These are phyloP conservation scores for Margaritispora aquatica DNA, from an alignment of 495 filamentous ascomycete species.

Conservation along the genomic window DNA sequence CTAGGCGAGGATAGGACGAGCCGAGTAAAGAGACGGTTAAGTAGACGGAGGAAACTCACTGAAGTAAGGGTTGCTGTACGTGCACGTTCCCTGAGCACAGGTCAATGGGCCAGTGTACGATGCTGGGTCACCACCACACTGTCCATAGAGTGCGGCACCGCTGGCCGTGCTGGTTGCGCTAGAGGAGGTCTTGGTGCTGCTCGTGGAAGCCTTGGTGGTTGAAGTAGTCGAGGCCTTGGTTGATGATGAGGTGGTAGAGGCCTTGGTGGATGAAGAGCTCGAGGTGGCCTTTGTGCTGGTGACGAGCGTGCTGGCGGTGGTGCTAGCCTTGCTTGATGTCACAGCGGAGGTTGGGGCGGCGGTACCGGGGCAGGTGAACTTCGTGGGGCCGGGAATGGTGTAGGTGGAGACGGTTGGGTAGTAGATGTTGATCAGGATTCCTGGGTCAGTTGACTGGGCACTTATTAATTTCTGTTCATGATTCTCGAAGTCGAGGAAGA, in stretches of 20 bases:
- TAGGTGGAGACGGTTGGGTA: background rate
- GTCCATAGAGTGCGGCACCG: constrained; percentile 37
- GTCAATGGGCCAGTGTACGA: constrained; percentile 34
- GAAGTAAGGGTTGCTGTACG: constrained; percentile 41
- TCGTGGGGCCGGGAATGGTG: constrained; percentile 12
- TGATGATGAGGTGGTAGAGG: background rate
- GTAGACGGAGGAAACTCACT: constrained; percentile 34
- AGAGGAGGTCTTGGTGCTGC: constrained; percentile 23
- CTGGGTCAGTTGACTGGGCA: constrained; percentile 32
- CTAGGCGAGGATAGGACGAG: too few species aligned
- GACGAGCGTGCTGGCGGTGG: constrained; percentile 19
- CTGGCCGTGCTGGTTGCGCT: constrained; percentile 19
- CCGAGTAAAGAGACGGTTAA: too few species aligned
- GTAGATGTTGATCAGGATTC: constrained; percentile 51
- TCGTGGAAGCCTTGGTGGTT: background rate
- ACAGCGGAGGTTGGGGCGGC: too few species aligned
- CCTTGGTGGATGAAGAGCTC: constrained; percentile 18
- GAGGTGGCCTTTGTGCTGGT: constrained; percentile 29
- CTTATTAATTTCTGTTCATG: background rate
- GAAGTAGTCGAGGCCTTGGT: background rate
- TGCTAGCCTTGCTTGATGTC: constrained; percentile 6
- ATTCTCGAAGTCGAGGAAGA: background rate
- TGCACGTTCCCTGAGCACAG: constrained; percentile 44
- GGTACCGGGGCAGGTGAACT: constrained; percentile 1
- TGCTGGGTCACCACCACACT: constrained; percentile 45